These are phyloP conservation scores for Rhodotorula sphaerocarpa DNA, from an alignment of 768 basidiomycete genomes.

Conservation along the genomic window DNA sequence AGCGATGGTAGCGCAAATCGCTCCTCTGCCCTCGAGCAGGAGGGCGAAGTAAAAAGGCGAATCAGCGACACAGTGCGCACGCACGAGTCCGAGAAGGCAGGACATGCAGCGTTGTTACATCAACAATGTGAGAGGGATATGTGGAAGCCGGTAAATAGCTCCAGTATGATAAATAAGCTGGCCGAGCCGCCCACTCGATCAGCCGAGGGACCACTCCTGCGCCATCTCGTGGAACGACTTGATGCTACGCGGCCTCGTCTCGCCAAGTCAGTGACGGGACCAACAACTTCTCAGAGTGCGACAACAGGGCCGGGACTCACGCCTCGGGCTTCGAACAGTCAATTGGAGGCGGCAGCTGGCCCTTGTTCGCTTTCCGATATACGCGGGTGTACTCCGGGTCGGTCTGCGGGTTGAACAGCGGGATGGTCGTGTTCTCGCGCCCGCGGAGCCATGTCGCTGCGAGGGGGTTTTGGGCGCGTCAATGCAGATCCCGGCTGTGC, in stretches of 20 bases:
- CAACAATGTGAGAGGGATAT: too few relatives aligned
- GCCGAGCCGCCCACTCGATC: too few relatives aligned
- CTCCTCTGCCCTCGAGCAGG: too few relatives aligned
- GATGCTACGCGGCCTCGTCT: not conserved
- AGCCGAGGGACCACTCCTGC: conserved; percentile 12
- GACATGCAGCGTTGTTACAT: too few relatives aligned
- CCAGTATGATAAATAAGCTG: too few relatives aligned
- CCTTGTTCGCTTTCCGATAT: conserved; percentile 9
- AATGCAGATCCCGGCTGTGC: not conserved
- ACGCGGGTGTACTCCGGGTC: conserved; percentile 2
- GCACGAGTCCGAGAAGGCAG: too few relatives aligned
- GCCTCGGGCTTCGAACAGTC: conserved; percentile 19
- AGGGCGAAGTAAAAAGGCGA: too few relatives aligned
- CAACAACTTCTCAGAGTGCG: too few relatives aligned
- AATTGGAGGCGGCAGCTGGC: conserved; percentile 4
- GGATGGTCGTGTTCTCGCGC: conserved; percentile 10
- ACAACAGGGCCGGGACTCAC: not conserved
- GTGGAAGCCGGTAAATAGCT: too few relatives aligned
- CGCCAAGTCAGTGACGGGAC: not conserved
- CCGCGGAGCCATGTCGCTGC: conserved; percentile 29
- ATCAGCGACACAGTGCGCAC: too few relatives aligned
- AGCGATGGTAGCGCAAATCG: too few relatives aligned
- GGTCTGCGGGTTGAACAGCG: conserved; percentile 20
- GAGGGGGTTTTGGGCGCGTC: not conserved
- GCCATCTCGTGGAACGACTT: conserved; percentile 6